A percentile compares a stretch with the other conserved stretches of the same genome.
These are phyloP conservation scores for Xylariaceae sp. DNA, from an alignment of 2,329 filamentous ascomycete species.

Conservation along the genomic window DNA sequence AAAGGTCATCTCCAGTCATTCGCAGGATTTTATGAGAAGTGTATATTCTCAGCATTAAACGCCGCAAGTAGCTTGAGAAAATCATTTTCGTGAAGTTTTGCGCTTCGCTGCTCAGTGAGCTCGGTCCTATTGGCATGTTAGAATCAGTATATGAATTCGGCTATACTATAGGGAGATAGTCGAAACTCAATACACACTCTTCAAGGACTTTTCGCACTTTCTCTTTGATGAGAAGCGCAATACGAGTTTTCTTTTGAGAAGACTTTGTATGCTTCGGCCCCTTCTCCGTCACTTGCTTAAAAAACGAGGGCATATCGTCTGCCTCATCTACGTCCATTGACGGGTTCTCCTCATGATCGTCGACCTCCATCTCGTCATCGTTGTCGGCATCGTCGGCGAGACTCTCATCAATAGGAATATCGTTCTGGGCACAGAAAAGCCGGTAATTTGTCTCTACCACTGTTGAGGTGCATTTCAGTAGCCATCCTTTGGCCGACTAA, in stretches of 20 bases:
- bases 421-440: slow-evolving; percentile 84
- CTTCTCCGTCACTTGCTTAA: slow-evolving; percentile 59
- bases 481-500: neutral
- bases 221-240: slow-evolving; percentile 74
- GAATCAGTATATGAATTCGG: neutral
- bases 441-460: slow-evolving; percentile 85
- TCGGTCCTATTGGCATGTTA: slow-evolving; percentile 46
- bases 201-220: slow-evolving; percentile 86
- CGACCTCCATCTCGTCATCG: slow-evolving; percentile 36
- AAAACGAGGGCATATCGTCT: slow-evolving; percentile 78
- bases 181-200: slow-evolving; percentile 33
- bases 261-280: slow-evolving; percentile 60
- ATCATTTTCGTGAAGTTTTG: slow-evolving; percentile 88
- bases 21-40: slow-evolving; percentile 63
- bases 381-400: slow-evolving; percentile 41
- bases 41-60: slow-evolving; percentile 89
- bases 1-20: neutral
- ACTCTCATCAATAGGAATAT: slow-evolving; percentile 71
- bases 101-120: slow-evolving; percentile 74
- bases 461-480: slow-evolving; percentile 50
- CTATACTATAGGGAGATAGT: neutral
- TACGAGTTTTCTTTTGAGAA: slow-evolving; percentile 64
- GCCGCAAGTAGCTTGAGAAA: slow-evolving; percentile 76
- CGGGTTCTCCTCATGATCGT: slow-evolving; percentile 35
- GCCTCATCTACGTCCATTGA: slow-evolving; percentile 47